Conservation (phyloP, 257 asterid genomes). For the Mentha longifolia region DNA sequence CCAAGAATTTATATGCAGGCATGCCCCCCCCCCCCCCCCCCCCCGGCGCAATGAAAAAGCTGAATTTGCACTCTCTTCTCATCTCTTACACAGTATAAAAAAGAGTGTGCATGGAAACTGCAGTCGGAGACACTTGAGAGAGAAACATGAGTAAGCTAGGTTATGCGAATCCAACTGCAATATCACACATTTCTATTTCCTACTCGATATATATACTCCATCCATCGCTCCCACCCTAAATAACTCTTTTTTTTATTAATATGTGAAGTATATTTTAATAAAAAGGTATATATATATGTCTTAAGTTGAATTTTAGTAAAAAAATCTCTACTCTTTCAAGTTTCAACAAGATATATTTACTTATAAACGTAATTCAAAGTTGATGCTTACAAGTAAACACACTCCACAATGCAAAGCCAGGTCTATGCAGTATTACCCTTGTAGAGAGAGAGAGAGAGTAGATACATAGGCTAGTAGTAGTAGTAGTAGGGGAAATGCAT, state of each 20-base stretch:
- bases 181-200: too few relatives aligned
- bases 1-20: slow-evolving; percentile 41
- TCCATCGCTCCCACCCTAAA: too few relatives aligned
- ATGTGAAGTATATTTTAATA: too few relatives aligned
- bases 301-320: too few relatives aligned
- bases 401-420: slow-evolving; percentile 1
- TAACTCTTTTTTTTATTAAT: too few relatives aligned
- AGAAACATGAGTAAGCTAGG: too few relatives aligned
- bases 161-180: not conserved
- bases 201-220: too few relatives aligned
- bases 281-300: too few relatives aligned
- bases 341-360: too few relatives aligned
- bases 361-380: too few relatives aligned
- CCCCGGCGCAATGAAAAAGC: not conserved
- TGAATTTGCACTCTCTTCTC: slow-evolving; percentile 11
- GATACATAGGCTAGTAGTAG: not conserved
- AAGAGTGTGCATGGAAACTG: slow-evolving; percentile 31
- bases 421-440: not conserved
- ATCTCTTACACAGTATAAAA: not conserved
- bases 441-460: not conserved
- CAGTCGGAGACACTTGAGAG: slow-evolving; percentile 11
- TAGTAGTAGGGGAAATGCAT: slow-evolving; percentile 7
- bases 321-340: too few relatives aligned
- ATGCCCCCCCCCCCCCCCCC: slow-evolving; percentile 25
- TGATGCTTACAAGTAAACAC: not conserved